A percentile compares a stretch with the other conserved stretches of the same genome.
Evolutionary conservation across 441 rosid species (phyloP).

Genomic region (Metrosideros polymorpha): DNA sequence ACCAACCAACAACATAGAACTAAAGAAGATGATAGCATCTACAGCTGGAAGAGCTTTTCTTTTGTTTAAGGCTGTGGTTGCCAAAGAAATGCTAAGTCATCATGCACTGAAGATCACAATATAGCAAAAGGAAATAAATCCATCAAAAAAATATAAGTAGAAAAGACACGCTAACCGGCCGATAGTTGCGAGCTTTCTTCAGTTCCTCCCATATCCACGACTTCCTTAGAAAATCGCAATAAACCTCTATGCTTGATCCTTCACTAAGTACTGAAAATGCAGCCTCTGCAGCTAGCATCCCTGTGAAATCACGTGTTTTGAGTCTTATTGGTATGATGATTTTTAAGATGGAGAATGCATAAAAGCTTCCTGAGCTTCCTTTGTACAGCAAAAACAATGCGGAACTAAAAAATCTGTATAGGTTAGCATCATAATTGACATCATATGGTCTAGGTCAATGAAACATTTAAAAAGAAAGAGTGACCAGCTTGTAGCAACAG

Average conservation of each 20-base stretch:
- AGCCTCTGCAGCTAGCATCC: slow-evolving; percentile 97
- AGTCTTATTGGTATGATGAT: background rate
- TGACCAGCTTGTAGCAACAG: background rate
- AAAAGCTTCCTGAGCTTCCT: background rate
- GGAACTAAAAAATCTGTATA: background rate
- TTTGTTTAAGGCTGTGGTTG: background rate
- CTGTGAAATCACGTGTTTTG: slow-evolving; percentile 21
- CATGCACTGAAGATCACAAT: background rate
- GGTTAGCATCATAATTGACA: background rate
- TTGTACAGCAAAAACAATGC: background rate
- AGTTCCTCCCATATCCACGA: slow-evolving; percentile 99
- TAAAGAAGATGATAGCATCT: background rate
- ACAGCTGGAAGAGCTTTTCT: background rate
- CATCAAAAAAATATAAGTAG: background rate
- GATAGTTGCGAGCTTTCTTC: slow-evolving; percentile 62
- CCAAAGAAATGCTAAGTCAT: background rate
- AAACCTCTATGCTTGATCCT: slow-evolving; percentile 50
- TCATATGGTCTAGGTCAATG: background rate
- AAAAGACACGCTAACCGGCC: slow-evolving; percentile 56
- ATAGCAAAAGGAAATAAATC: background rate
- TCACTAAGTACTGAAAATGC: slow-evolving; percentile 58
- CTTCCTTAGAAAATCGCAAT: slow-evolving; percentile 58
- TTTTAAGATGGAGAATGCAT: background rate
- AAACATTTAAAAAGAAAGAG: background rate
- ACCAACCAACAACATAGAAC: background rate